These are phyloP conservation scores for Laguncularia racemosa DNA, from an alignment of 345 rosid species.

Conservation along the genomic window DNA sequence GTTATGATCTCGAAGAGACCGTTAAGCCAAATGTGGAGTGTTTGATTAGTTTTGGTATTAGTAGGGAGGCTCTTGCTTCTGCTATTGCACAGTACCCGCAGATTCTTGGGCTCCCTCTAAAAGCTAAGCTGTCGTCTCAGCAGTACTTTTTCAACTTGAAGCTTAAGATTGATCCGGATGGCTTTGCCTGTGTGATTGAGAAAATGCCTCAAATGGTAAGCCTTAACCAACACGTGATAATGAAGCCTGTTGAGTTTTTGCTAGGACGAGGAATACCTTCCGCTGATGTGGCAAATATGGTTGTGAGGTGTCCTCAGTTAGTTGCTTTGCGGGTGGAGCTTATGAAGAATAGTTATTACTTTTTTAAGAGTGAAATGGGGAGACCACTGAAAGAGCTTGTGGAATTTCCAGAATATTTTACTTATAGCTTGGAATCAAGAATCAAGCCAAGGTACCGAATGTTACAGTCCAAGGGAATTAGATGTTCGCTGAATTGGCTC, in stretches of 20 bases:
- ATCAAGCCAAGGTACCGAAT: constrained; percentile 81
- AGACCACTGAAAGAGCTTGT: constrained; percentile 74
- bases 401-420: constrained; percentile 82
- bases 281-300: constrained; percentile 63
- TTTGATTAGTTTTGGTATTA: constrained; percentile 71
- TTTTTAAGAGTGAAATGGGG: constrained; percentile 79
- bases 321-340: constrained; percentile 50
- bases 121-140: constrained; percentile 82
- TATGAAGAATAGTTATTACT: constrained; percentile 82
- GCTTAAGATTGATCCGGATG: constrained; percentile 79
- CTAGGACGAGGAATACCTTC: constrained; percentile 52
- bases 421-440: constrained; percentile 91
- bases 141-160: constrained; percentile 80
- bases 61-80: constrained; percentile 47
- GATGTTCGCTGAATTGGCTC: constrained; percentile 78
- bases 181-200: constrained; percentile 66
- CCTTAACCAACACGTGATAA: constrained; percentile 69
- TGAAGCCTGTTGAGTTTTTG: constrained; percentile 78
- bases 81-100: constrained; percentile 79
- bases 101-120: constrained; percentile 71
- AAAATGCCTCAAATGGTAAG: constrained; percentile 90
- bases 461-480: constrained; percentile 63
- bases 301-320: constrained; percentile 77
- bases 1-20: constrained; percentile 80
- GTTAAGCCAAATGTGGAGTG: constrained; percentile 81